Base-by-base conservation (phyloP, 208 protist genomes). In the Trypanosoma lewisi region DNA sequence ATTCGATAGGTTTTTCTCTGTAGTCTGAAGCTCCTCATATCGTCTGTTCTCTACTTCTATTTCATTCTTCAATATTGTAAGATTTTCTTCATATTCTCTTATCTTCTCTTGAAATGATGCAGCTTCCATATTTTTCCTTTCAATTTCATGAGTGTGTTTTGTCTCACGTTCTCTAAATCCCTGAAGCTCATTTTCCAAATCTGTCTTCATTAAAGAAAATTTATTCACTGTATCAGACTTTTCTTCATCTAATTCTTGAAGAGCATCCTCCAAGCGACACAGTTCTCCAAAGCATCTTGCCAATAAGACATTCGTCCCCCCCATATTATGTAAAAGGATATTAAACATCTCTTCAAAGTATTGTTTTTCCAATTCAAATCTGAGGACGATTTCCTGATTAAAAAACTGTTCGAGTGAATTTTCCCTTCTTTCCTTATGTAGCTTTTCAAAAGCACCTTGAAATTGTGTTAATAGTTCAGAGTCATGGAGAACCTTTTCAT, bases 401-500 rank as follows among this genome's bases (percentile, higher is more conserved):
- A 55, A 8, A 42, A 66, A n/a, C 39, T 70, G 33, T 19, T 53
- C 47, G 8, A 52, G 0, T 45, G 3, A 42, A 33, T 68, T 48
- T 21, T 50, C 39, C 52, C 41, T 41, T 14, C 42, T 70, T 33
- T 70, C 57, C n/a, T 52, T 31, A 17, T 59, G 65, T 39, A 74
- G 34, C 12, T 49, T 21, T 37, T 56, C 59, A 42, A 49, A n/a
- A 3, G 31, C 49, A 27, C 74, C 66, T 19, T 56, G 62, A 23
- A 84, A 28, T 12, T 79, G 68, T 14, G 28, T 39, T n/a, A 68
- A 61, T 0, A 36, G 36, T n/a, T 85, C 83, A 1, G 75, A 76
- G 51, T 82, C 79, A 59, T 83, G 75, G 6, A 87, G 52, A 66
- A 86, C 77, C 62, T 77, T 85, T 2, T 36, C 56, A 49, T 87